Percentiles rank a stretch among this genome's conserved stretches.
phyloP scores from a whole-genome alignment of 2,329 filamentous ascomycete species.

The Pleoardoris graminearum region DNA sequence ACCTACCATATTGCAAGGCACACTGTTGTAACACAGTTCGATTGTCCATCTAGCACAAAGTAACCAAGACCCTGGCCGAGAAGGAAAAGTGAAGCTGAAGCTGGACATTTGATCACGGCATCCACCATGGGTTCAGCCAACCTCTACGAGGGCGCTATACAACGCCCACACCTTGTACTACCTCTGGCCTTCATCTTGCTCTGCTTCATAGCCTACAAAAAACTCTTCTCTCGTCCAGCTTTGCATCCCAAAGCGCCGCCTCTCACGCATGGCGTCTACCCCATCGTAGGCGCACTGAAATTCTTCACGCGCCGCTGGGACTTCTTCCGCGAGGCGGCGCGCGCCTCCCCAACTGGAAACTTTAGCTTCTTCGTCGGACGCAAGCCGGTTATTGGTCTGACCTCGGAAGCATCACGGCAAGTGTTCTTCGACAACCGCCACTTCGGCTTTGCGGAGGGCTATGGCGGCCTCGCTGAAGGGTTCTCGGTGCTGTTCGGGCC shows the following conservation, averaged over 20 bases:
- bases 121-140: not conserved
- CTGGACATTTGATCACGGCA: not conserved
- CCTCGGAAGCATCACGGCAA: constrained; percentile 49
- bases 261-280: constrained; percentile 31
- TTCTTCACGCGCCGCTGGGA: constrained; percentile 55
- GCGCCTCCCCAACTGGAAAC: constrained; percentile 45
- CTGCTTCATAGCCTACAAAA: not conserved
- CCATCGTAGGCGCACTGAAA: constrained; percentile 49
- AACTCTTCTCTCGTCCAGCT: constrained; percentile 14
- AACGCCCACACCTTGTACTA: not conserved
- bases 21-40: no score
- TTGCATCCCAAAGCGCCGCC: constrained; percentile 28
- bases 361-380: constrained; percentile 56
- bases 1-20: no score
- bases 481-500: constrained; percentile 39
- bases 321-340: constrained; percentile 47
- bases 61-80: no score
- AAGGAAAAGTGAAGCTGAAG: not conserved
- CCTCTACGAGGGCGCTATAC: not conserved
- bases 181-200: not conserved
- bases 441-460: constrained; percentile 26
- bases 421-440: constrained; percentile 53
- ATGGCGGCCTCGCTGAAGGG: constrained; percentile 47
- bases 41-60: no score
- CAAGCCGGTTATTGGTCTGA: constrained; percentile 51